Percentiles rank a stretch among this genome's conserved stretches.
phyloP scores from a whole-genome alignment of 768 basidiomycete genomes.

The Lactifluus subvellereus region DNA sequence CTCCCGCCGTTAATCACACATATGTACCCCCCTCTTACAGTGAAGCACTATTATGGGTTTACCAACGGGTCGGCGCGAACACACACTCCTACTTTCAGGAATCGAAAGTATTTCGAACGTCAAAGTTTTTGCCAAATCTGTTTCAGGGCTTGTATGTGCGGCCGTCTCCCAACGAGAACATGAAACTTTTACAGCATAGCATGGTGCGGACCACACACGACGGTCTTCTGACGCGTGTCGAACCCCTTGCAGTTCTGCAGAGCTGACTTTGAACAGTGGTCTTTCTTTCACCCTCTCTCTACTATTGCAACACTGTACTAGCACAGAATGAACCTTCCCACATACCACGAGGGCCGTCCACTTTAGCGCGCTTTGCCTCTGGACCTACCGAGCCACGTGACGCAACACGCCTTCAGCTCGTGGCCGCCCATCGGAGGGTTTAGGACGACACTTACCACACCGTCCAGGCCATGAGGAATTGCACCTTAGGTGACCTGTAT shows the following conservation, averaged over 20 bases:
- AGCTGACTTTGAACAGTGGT: not conserved
- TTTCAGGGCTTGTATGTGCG: slow-evolving; percentile 2
- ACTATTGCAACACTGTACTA: not conserved
- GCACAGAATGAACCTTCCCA: not conserved
- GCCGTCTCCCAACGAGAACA: slow-evolving; percentile 4
- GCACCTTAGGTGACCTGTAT: slow-evolving; percentile 5
- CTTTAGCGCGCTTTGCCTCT: not conserved
- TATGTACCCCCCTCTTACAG: not conserved
- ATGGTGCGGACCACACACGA: not conserved
- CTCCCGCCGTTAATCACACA: slow-evolving; percentile 5
- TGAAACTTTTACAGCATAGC: slow-evolving; percentile 18
- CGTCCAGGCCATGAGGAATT: slow-evolving; percentile 12
- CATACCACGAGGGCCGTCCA: not conserved
- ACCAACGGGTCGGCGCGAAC: not conserved
- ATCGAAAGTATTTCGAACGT: slow-evolving; percentile 6
- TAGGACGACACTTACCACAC: slow-evolving; percentile 6
- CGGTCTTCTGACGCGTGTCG: not conserved
- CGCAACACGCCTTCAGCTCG: slow-evolving; percentile 18
- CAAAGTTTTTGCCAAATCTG: not conserved
- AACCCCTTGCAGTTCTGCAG: not conserved
- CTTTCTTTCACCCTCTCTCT: not conserved
- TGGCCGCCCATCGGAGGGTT: slow-evolving; percentile 17
- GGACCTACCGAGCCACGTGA: slow-evolving; percentile 13
- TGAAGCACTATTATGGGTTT: not conserved
- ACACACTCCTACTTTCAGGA: slow-evolving; percentile 7